A percentile compares a stretch with the other conserved stretches of the same genome.
Conservation (phyloP, 2,329 filamentous ascomycete species). For the Aspergillus novoparasiticus region DNA sequence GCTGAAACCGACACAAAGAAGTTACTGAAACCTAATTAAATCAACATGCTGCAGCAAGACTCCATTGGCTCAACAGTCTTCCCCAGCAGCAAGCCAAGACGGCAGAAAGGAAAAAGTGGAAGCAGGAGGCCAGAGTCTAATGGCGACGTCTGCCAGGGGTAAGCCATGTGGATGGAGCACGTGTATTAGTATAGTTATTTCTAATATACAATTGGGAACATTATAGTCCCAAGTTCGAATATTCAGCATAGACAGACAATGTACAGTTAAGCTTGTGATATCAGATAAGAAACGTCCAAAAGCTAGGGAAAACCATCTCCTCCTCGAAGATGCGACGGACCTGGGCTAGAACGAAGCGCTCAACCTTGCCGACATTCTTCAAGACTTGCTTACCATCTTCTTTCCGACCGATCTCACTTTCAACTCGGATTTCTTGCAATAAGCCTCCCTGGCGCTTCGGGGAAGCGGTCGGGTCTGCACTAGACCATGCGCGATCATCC, state of each 20-base stretch:
- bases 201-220: background rate
- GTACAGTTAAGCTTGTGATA: background rate
- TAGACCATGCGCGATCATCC: constrained; percentile 35
- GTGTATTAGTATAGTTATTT: background rate
- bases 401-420: constrained; percentile 94
- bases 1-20: background rate
- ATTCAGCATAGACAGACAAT: background rate
- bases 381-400: constrained; percentile 91
- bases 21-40: background rate
- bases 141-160: no score
- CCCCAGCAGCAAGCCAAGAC: background rate
- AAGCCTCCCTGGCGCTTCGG: constrained; percentile 67
- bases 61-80: background rate
- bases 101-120: background rate
- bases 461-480: constrained; percentile 33
- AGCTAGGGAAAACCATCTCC: constrained; percentile 65
- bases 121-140: background rate
- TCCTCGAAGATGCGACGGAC: constrained; percentile 97
- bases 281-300: constrained; percentile 94
- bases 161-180: background rate
- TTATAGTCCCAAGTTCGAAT: background rate
- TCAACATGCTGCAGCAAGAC: background rate
- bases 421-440: constrained; percentile 89
- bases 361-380: constrained; percentile 98
- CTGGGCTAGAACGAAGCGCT: constrained; percentile 95